A percentile compares a stretch with the other conserved stretches of the same genome.
phyloP scores from a whole-genome alignment of 371 early-diverging fungal genomes.

The Mortierella sp. region DNA sequence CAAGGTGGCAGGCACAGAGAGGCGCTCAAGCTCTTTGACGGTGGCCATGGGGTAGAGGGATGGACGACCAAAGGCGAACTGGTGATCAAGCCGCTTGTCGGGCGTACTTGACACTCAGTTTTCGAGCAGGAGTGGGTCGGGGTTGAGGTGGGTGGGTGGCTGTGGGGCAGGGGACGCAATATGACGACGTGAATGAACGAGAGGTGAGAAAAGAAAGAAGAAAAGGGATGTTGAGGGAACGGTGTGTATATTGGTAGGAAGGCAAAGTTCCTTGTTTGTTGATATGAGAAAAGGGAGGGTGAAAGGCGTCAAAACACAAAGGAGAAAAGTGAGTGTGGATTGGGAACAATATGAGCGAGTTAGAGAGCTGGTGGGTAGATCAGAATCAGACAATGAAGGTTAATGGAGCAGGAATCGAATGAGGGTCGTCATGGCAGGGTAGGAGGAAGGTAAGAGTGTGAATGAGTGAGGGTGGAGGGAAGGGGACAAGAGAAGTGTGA shows the following conservation, averaged over 20 bases:
- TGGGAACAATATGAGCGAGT: neutral
- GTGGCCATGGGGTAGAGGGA: conserved; percentile 19
- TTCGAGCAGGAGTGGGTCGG: neutral
- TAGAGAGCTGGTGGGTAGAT: neutral
- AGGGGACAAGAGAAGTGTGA: no score
- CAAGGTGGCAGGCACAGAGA: conserved; percentile 33
- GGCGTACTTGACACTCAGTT: conserved; percentile 8
- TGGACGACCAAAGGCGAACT: neutral
- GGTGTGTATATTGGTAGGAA: neutral
- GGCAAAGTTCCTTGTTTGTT: neutral
- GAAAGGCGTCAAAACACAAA: neutral
- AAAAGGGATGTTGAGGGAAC: neutral
- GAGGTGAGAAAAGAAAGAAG: neutral
- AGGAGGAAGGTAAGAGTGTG: no score
- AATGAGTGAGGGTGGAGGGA: neutral
- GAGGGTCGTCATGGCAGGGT: neutral
- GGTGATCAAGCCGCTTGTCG: conserved; percentile 8
- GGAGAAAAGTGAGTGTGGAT: neutral
- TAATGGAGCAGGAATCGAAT: neutral
- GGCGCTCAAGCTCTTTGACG: conserved; percentile 31
- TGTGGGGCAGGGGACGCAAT: neutral
- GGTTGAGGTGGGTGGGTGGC: neutral
- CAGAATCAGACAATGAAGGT: neutral
- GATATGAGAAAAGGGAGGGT: neutral
- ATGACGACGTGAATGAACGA: neutral